phyloP scores from a whole-genome alignment of 140 eudicot genomes.

The Oenanthe javanica region DNA sequence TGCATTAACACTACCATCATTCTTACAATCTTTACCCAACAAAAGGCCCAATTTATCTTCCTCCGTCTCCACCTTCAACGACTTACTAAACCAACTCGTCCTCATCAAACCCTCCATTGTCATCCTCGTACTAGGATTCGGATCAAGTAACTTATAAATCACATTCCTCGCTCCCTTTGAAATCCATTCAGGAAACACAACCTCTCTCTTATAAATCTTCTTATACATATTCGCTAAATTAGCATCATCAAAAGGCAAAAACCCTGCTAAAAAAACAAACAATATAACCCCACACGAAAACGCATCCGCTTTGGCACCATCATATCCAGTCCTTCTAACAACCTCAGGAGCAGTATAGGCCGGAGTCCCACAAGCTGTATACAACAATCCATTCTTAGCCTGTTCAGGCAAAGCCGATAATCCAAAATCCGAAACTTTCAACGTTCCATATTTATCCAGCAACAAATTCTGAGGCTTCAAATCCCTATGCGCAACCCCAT shows the following conservation, averaged over 20 bases:
- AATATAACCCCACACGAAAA: conserved; percentile 49
- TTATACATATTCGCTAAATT: conserved; percentile 53
- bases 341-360: conserved; percentile 16
- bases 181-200: conserved; percentile 33
- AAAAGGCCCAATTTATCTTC: neutral
- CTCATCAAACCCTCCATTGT: conserved; percentile 37
- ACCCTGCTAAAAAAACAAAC: conserved; percentile 14
- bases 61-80: conserved; percentile 20
- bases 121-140: conserved; percentile 61
- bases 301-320: conserved; percentile 31
- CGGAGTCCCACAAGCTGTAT: conserved; percentile 54
- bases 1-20: conserved; percentile 23
- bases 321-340: conserved; percentile 1
- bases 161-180: conserved; percentile 42
- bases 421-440: conserved; percentile 30
- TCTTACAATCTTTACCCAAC: conserved; percentile 9
- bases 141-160: conserved; percentile 59
- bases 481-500: conserved; percentile 51
- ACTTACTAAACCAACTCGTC: conserved; percentile 57
- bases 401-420: conserved; percentile 48
- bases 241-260: conserved; percentile 6
- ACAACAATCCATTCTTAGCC: conserved; percentile 36
- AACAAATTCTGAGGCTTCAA: conserved; percentile 47
- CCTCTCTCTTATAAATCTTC: conserved; percentile 42
- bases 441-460: conserved; percentile 22